Base-by-base conservation (phyloP, 768 basidiomycete species). In the Mycena filopes region DNA sequence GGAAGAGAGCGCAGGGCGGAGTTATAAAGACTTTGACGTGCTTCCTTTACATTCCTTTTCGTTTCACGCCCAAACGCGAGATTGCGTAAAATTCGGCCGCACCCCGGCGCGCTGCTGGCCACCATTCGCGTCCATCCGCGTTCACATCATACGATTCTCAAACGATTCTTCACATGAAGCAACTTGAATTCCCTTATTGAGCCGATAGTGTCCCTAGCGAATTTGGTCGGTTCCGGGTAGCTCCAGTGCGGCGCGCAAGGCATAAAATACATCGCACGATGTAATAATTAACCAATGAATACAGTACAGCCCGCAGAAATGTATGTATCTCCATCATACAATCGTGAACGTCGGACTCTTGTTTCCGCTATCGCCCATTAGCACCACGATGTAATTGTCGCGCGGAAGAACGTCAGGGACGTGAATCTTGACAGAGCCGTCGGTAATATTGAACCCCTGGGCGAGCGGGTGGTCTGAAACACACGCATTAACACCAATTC, bases 331-430 rank as follows among this genome's bases (percentile, higher is more conserved):
- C 18, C 46, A 36, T 66, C 55, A 66, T 46, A 41, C 48, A 47
- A 89, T 88, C 13, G 76, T 80, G 70, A 90, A 89, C 55, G 61
- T 3, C 1, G 80, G 79, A 65, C 83, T 86, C 46, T 67, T 68
- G 73, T 90, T 84, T 29, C 86, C 87, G n/a, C 87, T 87, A 72
- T 87, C 84, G 12, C 87, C 87, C 33, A 87, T 75, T 25, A 87
- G 85, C 86, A 82, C 84, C 55, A 89, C 72, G 56, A 84, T 80
- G 66, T 86, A 90, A 65, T 83, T 71, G 53, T 74, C 55, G 36
- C 78, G 66, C 15, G 75, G 38, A 7, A 60, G 4, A 18, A 84
- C 79, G 5, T 73, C 12, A 1, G 88, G 88, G 23, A 88, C 83
- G 2, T 59, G 73, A 62, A 89, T 66, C 4, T 70, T 50, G 4